Conservation (phyloP, 176 grass and related monocot genomes). For the Pontederia paniculata region DNA sequence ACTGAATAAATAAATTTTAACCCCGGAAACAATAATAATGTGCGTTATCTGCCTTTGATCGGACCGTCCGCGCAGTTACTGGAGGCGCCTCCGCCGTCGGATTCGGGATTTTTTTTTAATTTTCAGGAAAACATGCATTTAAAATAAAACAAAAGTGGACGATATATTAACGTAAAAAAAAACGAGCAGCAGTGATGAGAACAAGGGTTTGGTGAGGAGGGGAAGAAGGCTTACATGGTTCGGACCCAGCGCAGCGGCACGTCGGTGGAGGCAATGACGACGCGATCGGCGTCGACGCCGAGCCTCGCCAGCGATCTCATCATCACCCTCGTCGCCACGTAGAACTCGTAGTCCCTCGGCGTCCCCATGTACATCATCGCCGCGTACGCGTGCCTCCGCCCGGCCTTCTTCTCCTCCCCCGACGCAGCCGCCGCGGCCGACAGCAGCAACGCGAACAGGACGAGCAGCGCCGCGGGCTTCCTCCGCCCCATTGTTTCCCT, state of each 20-base stretch:
- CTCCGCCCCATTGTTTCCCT: slow-evolving; percentile 7
- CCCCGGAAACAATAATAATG: too few relatives aligned
- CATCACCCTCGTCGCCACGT: slow-evolving; percentile 85
- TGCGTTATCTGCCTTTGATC: too few relatives aligned
- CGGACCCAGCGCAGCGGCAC: slow-evolving; percentile 61
- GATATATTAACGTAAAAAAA: too few relatives aligned
- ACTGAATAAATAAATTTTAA: too few relatives aligned
- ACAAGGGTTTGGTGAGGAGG: not conserved
- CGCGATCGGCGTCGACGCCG: slow-evolving; percentile 60
- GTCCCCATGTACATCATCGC: slow-evolving; percentile 99
- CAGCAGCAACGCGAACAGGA: not conserved
- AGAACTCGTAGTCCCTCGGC: slow-evolving; percentile 96
- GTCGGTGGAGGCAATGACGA: slow-evolving; percentile 81
- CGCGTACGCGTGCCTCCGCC: slow-evolving; percentile 60
- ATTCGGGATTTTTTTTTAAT: too few relatives aligned
- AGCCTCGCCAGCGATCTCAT: slow-evolving; percentile 60
- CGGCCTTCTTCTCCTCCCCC: not conserved
- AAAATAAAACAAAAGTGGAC: too few relatives aligned
- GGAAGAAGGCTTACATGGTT: slow-evolving; percentile 51
- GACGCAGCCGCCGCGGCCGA: not conserved
- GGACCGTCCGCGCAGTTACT: too few relatives aligned
- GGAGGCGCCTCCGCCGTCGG: too few relatives aligned
- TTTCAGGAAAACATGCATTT: too few relatives aligned
- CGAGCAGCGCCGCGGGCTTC: not conserved
- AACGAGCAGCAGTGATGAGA: too few relatives aligned